phyloP scores from a whole-genome alignment of 163 green algal species.

The Prototheca cutis region DNA sequence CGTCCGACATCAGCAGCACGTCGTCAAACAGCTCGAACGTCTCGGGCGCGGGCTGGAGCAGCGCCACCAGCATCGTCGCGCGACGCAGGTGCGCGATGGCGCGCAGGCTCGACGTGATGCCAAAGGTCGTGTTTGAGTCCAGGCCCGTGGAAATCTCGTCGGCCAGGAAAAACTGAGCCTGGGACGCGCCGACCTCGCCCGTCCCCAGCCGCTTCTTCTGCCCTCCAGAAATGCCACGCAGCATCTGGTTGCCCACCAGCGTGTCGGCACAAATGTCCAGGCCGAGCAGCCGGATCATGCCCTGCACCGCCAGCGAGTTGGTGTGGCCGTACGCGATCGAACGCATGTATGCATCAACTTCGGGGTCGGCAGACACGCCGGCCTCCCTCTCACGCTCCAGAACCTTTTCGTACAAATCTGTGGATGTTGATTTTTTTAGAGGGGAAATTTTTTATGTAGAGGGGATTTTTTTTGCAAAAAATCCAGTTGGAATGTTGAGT shows the following conservation, averaged over 20 bases:
- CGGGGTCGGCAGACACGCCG: background rate
- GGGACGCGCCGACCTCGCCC: constrained; percentile 37
- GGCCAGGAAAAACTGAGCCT: constrained; percentile 19
- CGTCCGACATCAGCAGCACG: constrained; percentile 55
- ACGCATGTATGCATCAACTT: background rate
- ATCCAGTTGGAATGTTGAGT: no score
- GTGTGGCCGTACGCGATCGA: background rate
- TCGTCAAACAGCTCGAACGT: constrained; percentile 57
- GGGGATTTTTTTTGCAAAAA: no score
- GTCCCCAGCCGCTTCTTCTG: constrained; percentile 44
- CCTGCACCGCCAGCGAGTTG: background rate
- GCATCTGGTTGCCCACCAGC: constrained; percentile 25
- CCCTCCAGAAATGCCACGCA: constrained; percentile 30
- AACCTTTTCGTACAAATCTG: background rate
- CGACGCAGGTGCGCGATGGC: constrained; percentile 17
- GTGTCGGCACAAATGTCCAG: constrained; percentile 19
- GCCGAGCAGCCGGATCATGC: constrained; percentile 14
- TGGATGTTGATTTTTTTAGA: no score
- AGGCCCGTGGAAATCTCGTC: constrained; percentile 49
- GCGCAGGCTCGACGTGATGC: constrained; percentile 20
- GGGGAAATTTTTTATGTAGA: no score
- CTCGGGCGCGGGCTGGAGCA: constrained; percentile 59
- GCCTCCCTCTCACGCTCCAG: no score
- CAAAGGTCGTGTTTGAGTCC: constrained; percentile 44
- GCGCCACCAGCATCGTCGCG: constrained; percentile 31